Percentiles rank a stretch among this genome's conserved stretches.
These are phyloP conservation scores for Amaranthus cruentus DNA, from an alignment of 148 eudicot species.

Conservation along the genomic window DNA sequence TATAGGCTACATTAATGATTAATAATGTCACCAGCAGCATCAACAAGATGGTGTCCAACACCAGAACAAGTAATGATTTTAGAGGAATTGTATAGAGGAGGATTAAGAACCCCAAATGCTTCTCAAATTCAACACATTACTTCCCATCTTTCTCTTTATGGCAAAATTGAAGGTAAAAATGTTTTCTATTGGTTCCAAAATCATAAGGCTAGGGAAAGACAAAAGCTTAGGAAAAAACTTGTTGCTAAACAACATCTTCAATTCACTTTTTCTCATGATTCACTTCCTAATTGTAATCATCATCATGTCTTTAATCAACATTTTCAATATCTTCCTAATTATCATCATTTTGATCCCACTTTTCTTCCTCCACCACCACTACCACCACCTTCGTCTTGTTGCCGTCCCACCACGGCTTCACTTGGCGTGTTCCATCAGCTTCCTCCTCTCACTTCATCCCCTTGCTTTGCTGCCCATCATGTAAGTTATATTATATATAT, in stretches of 20 bases:
- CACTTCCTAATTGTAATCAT: slow-evolving; percentile 2
- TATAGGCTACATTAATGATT: no score
- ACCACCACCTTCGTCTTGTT: slow-evolving; percentile 11
- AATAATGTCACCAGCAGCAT: slow-evolving; percentile 41
- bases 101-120: slow-evolving; percentile 69
- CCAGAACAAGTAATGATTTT: slow-evolving; percentile 84
- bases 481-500: not conserved
- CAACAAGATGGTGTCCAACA: slow-evolving; percentile 86
- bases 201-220: slow-evolving; percentile 86
- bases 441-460: slow-evolving; percentile 3
- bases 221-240: slow-evolving; percentile 45
- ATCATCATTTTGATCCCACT: slow-evolving; percentile 16
- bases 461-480: slow-evolving; percentile 20
- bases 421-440: slow-evolving; percentile 17
- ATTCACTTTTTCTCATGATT: slow-evolving; percentile 2
- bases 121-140: slow-evolving; percentile 79
- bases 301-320: not conserved
- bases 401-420: not conserved
- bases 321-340: not conserved
- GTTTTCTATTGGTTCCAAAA: slow-evolving; percentile 96
- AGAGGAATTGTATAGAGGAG: slow-evolving; percentile 77
- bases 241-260: slow-evolving; percentile 19
- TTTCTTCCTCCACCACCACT: not conserved
- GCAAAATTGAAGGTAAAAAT: slow-evolving; percentile 81
- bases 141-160: slow-evolving; percentile 64